Evolutionary conservation across 2,329 filamentous ascomycete genomes (phyloP).

Genomic region (Trichoderma cornu-damae): DNA sequence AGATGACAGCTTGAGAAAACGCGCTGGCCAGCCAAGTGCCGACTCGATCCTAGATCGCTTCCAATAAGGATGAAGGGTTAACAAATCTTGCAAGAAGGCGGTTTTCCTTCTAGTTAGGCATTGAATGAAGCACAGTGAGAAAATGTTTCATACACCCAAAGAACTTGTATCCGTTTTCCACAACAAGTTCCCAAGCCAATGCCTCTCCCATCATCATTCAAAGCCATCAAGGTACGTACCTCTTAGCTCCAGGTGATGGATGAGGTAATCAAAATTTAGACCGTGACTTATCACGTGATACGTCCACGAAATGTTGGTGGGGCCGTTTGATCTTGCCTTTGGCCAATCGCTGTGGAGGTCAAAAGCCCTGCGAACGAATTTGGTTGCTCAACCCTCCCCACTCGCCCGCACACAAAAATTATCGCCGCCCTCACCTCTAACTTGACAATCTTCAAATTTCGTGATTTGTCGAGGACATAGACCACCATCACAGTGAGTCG

Average conservation of each 20-base stretch:
- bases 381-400: constrained; percentile 37
- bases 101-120: background rate
- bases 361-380: constrained; percentile 36
- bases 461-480: constrained; percentile 41
- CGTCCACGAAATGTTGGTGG: constrained; percentile 12
- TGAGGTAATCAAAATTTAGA: background rate
- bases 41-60: background rate
- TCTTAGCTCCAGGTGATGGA: background rate
- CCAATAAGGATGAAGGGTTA: background rate
- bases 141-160: background rate
- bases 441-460: constrained; percentile 39
- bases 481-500: constrained; percentile 48
- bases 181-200: background rate
- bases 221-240: constrained; percentile 19
- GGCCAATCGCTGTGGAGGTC: constrained; percentile 34
- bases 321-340: background rate
- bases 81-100: background rate
- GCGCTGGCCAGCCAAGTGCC: background rate
- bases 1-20: background rate
- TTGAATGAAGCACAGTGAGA: background rate
- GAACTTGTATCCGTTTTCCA: background rate
- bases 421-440: constrained; percentile 35
- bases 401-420: constrained; percentile 40
- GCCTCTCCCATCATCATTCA: background rate
- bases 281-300: constrained; percentile 26